Conservation (phyloP, 1,139 yeast species). For the Hanseniaspora gamundiae region DNA sequence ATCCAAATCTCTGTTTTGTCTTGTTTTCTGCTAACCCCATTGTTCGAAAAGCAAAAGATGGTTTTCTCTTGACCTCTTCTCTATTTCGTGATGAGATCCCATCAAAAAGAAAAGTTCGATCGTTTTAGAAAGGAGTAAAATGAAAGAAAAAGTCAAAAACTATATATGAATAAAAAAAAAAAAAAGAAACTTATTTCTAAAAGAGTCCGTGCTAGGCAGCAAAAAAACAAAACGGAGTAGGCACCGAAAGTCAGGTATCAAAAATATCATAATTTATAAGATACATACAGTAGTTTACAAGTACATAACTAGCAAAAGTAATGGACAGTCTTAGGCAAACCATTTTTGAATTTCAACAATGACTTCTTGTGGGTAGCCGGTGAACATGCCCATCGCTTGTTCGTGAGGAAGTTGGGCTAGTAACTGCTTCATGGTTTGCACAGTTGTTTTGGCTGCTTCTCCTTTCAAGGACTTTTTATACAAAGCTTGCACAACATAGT, state of each 20-base stretch:
- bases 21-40: constrained; percentile 90
- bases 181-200: too few relatives aligned
- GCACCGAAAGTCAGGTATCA: too few relatives aligned
- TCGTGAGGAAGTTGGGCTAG: constrained; percentile 37
- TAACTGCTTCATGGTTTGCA: constrained; percentile 43
- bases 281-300: background rate
- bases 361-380: constrained; percentile 49
- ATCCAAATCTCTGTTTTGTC: constrained; percentile 75
- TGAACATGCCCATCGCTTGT: constrained; percentile 54
- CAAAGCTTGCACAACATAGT: constrained; percentile 67
- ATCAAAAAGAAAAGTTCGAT: background rate
- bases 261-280: background rate
- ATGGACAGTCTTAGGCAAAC: constrained; percentile 34
- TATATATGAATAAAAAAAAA: background rate
- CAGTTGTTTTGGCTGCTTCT: constrained; percentile 52
- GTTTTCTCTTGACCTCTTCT: background rate
- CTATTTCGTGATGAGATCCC: background rate
- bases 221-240: too few relatives aligned
- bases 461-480: constrained; percentile 59
- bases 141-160: background rate
- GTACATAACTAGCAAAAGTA: too few relatives aligned
- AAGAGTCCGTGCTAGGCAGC: too few relatives aligned
- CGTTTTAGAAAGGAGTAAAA: too few relatives aligned
- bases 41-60: background rate
- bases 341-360: constrained; percentile 52